Evolutionary conservation across 1,139 yeast species (phyloP), one percentile per base, ranked within the genome.

Genomic region (Pneumocystis murina): DNA sequence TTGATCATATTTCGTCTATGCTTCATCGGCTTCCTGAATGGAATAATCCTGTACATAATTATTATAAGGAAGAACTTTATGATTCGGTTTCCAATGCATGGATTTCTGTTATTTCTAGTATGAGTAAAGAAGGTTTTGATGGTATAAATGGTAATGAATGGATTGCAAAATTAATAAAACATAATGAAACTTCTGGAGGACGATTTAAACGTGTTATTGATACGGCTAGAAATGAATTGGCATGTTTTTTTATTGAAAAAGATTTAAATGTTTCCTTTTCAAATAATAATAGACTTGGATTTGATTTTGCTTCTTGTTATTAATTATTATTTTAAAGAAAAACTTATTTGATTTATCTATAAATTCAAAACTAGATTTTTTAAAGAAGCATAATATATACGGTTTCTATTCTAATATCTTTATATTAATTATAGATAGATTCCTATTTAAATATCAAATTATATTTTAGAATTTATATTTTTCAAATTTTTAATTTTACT

Each of bases 61-160:
- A 87, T 71, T 86, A 84, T 69, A 82, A 82, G 69, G 78, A 78
- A 68, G 78, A 85, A 71, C 92, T 95, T 55, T 84, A 85, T 72
- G 95, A 88, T 69, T 95, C 89, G 73, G 76, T 92, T 30, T 82
- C 87, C 41, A 81, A 82, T 66, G 87, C 94, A 16, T 88, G 96
- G 88, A 76, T 82, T 84, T 43, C 81, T 83, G 16, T 78, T 89
- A 63, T 77, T 76, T 64, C 84, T 80, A 63, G 79, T 79, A 60
- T 70, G 77, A 38, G 73, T 72, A 17, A 70, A 71, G 55, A 75
- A 75, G 33, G 69, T 72, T 38, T 73, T 75, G n/a, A 73, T 82
- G 59, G 78, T 79, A 61, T 78, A 80, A 66, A 78, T 78, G 55
- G 79, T 80, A 60, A 48, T 48, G 55, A 48, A 48, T 83, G 85